Base-by-base conservation (phyloP, 2,329 filamentous ascomycete genomes). In the Amesomyces nigricolor region DNA sequence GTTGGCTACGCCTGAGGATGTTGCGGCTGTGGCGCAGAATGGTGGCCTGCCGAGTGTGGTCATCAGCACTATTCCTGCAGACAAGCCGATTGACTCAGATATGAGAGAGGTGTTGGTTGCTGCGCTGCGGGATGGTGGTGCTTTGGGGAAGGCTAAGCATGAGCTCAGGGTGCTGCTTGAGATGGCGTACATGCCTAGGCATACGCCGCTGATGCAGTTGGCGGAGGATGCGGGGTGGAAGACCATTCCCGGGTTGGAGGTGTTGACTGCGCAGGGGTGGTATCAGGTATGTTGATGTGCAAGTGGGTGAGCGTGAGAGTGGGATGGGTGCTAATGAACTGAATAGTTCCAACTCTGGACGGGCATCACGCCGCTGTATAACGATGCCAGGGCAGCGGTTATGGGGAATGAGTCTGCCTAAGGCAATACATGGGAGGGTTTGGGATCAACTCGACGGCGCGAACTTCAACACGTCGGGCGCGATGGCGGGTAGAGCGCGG, bases 161-260 rank as follows among this genome's bases (percentile, higher is more conserved):
- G 64, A 68, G 66, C 72, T 71, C 26, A 79, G 81, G 17, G 81
- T 94, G 11, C 72, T 97, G 58, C 73, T 97, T 3, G 94, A 99
- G 71, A 96, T 99, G 91, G 92, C 94, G 2, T 99, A 99, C 72
- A 95, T 92, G 71, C 94, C 94, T 17, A 77, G 81, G 0, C 80
- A 88, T 51, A 99, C 94, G 4, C 82, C 86, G 7, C 72, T 96
- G 62, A 96, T 97, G 85, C 80, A 88, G 68, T 75, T 96, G 67
- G 92, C 91, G 2, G 78, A 84, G 64, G 81, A 87, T 62, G 81
- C 81, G 11, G 86, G 86, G 3, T 99, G 94, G 94, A 79, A 75
- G 54, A 90, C 87, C 2, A 86, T 97, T 59, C 86, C 90, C 7
- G 94, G 94, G 0, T 72, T 96, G 39, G 94, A 99, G 71, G 91